Percentiles rank a stretch among this genome's conserved stretches.
phyloP scores from a whole-genome alignment of 306 rosid genomes.

The Ceratonia siliqua region DNA sequence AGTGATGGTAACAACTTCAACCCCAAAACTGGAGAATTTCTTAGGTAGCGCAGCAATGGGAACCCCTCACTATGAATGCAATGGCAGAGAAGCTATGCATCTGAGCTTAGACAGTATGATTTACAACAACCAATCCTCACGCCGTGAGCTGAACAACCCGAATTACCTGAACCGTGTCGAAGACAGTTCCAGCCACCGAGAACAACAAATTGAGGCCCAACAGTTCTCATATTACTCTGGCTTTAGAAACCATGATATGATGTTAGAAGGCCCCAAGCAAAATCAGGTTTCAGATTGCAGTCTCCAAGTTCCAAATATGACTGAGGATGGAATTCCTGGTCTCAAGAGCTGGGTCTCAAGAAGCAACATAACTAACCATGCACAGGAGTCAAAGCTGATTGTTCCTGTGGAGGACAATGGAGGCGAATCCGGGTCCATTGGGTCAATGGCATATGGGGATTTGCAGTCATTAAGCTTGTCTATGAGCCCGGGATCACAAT shows the following conservation, averaged over 20 bases:
- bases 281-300: conserved; percentile 35
- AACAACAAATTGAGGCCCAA: conserved; percentile 31
- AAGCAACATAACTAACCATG: conserved; percentile 33
- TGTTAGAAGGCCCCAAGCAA: conserved; percentile 43
- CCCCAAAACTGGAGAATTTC: conserved; percentile 72
- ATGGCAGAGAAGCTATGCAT: conserved; percentile 51
- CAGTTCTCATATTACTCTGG: conserved; percentile 41
- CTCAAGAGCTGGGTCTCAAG: conserved; percentile 55
- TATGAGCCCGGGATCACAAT: conserved; percentile 68
- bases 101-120: conserved; percentile 62
- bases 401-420: conserved; percentile 50
- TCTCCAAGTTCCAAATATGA: conserved; percentile 44
- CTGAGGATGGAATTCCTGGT: conserved; percentile 39
- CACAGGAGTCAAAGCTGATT: conserved; percentile 40
- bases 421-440: conserved; percentile 49
- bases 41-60: conserved; percentile 65
- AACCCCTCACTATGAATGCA: conserved; percentile 54
- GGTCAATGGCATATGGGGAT: conserved; percentile 54
- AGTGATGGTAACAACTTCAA: conserved; percentile 50
- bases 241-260: conserved; percentile 39
- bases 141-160: conserved; percentile 35
- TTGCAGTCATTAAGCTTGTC: conserved; percentile 64
- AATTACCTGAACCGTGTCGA: conserved; percentile 33
- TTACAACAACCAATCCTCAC: conserved; percentile 41
- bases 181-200: conserved; percentile 29